These are phyloP conservation scores for Albugo candida DNA, from an alignment of 352 stramenopile genomes.

Conservation along the genomic window DNA sequence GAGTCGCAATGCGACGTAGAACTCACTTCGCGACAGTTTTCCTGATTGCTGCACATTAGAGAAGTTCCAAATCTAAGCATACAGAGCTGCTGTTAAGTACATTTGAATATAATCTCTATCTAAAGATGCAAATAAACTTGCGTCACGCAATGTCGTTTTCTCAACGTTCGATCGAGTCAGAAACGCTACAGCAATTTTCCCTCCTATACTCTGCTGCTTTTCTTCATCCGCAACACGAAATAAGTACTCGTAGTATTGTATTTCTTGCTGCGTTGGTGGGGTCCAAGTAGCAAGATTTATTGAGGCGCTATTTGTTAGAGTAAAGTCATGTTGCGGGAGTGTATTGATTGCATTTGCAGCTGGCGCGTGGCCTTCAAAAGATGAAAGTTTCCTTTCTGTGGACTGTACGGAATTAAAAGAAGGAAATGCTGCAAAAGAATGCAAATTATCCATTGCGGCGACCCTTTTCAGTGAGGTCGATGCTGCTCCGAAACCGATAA, in stretches of 20 bases:
- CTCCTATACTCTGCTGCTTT: conserved; percentile 62
- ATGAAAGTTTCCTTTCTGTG: too few relatives aligned
- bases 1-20: conserved; percentile 73
- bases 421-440: too few relatives aligned
- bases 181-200: conserved; percentile 81
- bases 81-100: background rate
- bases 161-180: conserved; percentile 84
- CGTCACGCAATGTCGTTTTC: conserved; percentile 49
- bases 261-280: conserved; percentile 36
- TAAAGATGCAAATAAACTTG: background rate
- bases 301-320: too few relatives aligned
- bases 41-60: conserved; percentile 46
- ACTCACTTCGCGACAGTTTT: conserved; percentile 58
- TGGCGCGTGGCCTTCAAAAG: too few relatives aligned
- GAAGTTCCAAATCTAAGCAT: conserved; percentile 54
- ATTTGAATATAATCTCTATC: background rate
- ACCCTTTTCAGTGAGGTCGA: too few relatives aligned
- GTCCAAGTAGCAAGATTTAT: conserved; percentile 15
- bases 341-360: too few relatives aligned
- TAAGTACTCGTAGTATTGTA: conserved; percentile 80
- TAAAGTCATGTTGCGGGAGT: too few relatives aligned
- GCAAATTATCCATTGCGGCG: too few relatives aligned
- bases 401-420: too few relatives aligned
- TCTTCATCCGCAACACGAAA: conserved; percentile 82
- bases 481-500: too few relatives aligned